phyloP scores from a whole-genome alignment of 371 early-diverging fungal species.

The Mucor ambiguus region DNA sequence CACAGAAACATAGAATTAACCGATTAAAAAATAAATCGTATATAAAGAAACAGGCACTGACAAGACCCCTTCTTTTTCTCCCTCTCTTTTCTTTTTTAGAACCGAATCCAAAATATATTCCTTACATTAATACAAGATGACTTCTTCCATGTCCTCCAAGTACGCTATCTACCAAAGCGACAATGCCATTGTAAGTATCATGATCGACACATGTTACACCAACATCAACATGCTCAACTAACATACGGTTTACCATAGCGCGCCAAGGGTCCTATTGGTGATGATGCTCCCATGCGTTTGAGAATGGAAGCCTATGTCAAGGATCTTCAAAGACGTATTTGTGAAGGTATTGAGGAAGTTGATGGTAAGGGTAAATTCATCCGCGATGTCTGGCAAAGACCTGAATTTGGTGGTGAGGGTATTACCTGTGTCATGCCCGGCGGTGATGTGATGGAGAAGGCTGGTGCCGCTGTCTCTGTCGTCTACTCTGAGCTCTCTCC shows the following conservation, averaged over 20 bases:
- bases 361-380: slow-evolving; percentile 71
- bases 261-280: slow-evolving; percentile 22
- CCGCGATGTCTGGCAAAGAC: slow-evolving; percentile 80
- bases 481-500: slow-evolving; percentile 77
- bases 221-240: not conserved
- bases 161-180: slow-evolving; percentile 27
- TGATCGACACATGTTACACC: not conserved
- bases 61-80: not conserved
- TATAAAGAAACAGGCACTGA: not conserved
- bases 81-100: not conserved
- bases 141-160: slow-evolving; percentile 26
- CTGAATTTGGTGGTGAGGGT: slow-evolving; percentile 87
- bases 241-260: slow-evolving; percentile 19
- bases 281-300: slow-evolving; percentile 70
- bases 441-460: slow-evolving; percentile 94
- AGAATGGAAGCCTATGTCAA: slow-evolving; percentile 83
- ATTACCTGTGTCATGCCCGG: slow-evolving; percentile 91
- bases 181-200: slow-evolving; percentile 20
- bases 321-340: slow-evolving; percentile 74
- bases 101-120: not conserved
- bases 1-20: not conserved
- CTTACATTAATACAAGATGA: slow-evolving; percentile 12
- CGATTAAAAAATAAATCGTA: not conserved
- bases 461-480: slow-evolving; percentile 87
- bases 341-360: slow-evolving; percentile 56